These are phyloP conservation scores for Annona cherimola DNA, from an alignment of 164 flowering plant genomes.

Conservation along the genomic window DNA sequence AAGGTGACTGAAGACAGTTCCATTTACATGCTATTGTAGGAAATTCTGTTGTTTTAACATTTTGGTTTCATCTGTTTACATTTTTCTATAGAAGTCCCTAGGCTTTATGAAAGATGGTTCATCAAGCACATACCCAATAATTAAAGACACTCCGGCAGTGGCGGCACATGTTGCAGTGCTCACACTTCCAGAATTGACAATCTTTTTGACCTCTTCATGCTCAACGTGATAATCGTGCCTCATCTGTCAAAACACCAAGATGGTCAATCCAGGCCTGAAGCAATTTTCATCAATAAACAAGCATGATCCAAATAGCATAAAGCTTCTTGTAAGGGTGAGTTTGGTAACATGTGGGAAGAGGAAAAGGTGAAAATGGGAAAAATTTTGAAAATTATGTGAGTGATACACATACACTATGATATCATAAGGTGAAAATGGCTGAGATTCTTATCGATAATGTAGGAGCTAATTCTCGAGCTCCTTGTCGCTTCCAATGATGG, in stretches of 20 bases:
- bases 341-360: neutral
- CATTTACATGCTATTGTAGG: too few relatives aligned
- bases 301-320: neutral
- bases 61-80: too few relatives aligned
- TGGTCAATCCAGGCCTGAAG: neutral
- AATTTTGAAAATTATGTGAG: too few relatives aligned
- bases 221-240: conserved; percentile 38
- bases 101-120: neutral
- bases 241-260: conserved; percentile 49
- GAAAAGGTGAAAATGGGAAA: too few relatives aligned
- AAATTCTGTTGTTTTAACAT: too few relatives aligned
- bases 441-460: too few relatives aligned
- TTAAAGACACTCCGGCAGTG: conserved; percentile 76
- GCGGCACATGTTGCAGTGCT: conserved; percentile 57
- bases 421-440: too few relatives aligned
- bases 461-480: too few relatives aligned
- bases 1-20: too few relatives aligned
- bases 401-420: too few relatives aligned
- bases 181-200: conserved; percentile 42
- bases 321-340: neutral
- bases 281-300: neutral
- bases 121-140: conserved; percentile 61
- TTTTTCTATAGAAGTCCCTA: too few relatives aligned
- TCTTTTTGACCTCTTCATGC: conserved; percentile 60
- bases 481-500: too few relatives aligned